phyloP scores from a whole-genome alignment of 2,329 filamentous ascomycete species.

The Calonectria naviculata region DNA sequence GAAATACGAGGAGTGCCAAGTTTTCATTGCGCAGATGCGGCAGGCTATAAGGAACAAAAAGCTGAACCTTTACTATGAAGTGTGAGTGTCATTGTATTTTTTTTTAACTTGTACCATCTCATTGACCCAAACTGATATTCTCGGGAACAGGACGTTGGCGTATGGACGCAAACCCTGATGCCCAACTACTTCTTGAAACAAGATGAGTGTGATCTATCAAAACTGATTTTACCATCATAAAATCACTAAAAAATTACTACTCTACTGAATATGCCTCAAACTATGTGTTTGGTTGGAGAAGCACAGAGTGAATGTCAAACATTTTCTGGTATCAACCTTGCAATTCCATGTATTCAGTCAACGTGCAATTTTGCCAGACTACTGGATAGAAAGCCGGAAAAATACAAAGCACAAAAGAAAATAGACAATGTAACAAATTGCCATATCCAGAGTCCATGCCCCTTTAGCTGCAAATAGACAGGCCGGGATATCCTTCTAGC shows the following conservation, averaged over 20 bases:
- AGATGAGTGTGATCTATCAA: neutral
- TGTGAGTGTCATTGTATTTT: slow-evolving; percentile 15
- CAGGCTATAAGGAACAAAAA: slow-evolving; percentile 26
- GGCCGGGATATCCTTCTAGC: neutral
- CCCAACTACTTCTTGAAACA: neutral
- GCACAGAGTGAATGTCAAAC: too few species aligned
- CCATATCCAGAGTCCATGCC: neutral
- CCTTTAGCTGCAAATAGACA: neutral
- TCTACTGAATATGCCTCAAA: too few species aligned
- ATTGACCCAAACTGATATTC: neutral
- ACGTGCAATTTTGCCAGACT: neutral
- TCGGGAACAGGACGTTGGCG: slow-evolving; percentile 19
- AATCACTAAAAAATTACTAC: too few species aligned
- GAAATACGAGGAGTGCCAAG: slow-evolving; percentile 23
- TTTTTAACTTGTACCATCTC: neutral
- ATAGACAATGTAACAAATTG: neutral
- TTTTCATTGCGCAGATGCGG: slow-evolving; percentile 27
- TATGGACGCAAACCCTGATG: slow-evolving; percentile 21
- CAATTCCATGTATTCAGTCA: neutral
- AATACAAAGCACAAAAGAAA: neutral
- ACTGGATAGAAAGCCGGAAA: neutral
- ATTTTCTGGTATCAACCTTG: too few species aligned
- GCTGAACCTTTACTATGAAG: slow-evolving; percentile 24
- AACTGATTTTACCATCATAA: too few species aligned
- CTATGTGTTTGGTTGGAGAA: too few species aligned